A percentile compares a stretch with the other conserved stretches of the same genome.
Evolutionary conservation across 306 rosid species (phyloP).

Genomic region (Cicer chorassanicum): DNA sequence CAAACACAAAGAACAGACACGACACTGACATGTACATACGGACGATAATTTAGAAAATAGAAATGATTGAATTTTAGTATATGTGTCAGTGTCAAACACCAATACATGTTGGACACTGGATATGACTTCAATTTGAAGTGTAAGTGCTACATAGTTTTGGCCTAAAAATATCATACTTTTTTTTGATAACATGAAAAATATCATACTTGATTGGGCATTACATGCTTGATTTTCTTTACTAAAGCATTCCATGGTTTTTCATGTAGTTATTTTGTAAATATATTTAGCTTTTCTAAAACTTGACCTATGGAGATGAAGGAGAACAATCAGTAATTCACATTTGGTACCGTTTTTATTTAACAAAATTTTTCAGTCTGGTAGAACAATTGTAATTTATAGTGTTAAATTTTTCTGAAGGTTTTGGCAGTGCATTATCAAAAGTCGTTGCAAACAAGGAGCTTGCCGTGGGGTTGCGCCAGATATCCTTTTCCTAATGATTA

Average conservation of each 20-base stretch:
- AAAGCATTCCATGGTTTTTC: slow-evolving; percentile 12
- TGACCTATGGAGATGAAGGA: slow-evolving; percentile 23
- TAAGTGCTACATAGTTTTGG: no score
- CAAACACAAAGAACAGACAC: no score
- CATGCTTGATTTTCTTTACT: not conserved
- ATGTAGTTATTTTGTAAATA: not conserved
- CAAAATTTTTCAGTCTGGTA: not conserved
- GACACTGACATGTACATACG: no score
- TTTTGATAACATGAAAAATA: no score
- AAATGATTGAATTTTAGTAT: no score
- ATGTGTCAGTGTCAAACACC: no score
- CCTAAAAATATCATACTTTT: not conserved
- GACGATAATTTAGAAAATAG: no score
- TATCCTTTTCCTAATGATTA: slow-evolving; percentile 63
- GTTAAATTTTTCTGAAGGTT: slow-evolving; percentile 63
- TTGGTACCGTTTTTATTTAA: not conserved
- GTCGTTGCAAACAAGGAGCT: slow-evolving; percentile 83
- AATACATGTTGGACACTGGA: no score
- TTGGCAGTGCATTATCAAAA: slow-evolving; percentile 87
- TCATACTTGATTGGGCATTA: not conserved
- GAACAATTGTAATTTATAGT: slow-evolving; percentile 28
- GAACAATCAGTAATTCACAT: not conserved
- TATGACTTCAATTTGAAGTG: no score
- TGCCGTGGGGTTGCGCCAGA: slow-evolving; percentile 81
- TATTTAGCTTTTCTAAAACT: not conserved